Conservation (phyloP, 805 yeast species). For the Cyberlindnera euphorbiae region DNA sequence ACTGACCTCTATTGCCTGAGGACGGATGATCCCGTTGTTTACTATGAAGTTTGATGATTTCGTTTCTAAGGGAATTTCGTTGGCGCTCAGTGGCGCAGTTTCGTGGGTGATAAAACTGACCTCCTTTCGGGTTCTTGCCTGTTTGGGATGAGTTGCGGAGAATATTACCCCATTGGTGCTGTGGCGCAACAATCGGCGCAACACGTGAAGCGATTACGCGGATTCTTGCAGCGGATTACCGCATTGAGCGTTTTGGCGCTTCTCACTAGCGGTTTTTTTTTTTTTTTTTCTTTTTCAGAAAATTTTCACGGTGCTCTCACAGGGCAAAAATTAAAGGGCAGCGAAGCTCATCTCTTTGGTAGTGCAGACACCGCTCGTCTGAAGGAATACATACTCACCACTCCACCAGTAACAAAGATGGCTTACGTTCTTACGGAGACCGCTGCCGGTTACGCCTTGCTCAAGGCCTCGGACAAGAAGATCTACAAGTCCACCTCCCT, state of each 20-base stretch:
- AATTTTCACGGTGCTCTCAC: conserved; percentile 8
- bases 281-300: conserved; percentile 6
- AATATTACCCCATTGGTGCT: not conserved
- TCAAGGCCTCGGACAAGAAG: conserved; percentile 97
- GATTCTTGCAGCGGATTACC: no score
- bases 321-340: not conserved
- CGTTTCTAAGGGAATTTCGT: no score
- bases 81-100: no score
- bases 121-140: not conserved
- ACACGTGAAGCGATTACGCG: conserved; percentile 11
- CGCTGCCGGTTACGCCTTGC: conserved; percentile 96
- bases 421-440: conserved; percentile 94
- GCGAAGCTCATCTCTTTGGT: conserved; percentile 9
- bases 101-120: no score
- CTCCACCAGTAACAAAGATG: conserved; percentile 35
- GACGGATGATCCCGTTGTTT: no score
- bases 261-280: no score
- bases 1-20: no score
- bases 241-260: no score
- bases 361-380: not conserved
- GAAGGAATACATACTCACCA: not conserved
- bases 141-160: not conserved
- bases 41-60: no score
- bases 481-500: conserved; percentile 79
- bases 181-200: not conserved